A percentile compares a stretch with the other conserved stretches of the same genome.
phyloP scores from a whole-genome alignment of 371 early-diverging fungal genomes.

The Saksenaea oblongispora region DNA sequence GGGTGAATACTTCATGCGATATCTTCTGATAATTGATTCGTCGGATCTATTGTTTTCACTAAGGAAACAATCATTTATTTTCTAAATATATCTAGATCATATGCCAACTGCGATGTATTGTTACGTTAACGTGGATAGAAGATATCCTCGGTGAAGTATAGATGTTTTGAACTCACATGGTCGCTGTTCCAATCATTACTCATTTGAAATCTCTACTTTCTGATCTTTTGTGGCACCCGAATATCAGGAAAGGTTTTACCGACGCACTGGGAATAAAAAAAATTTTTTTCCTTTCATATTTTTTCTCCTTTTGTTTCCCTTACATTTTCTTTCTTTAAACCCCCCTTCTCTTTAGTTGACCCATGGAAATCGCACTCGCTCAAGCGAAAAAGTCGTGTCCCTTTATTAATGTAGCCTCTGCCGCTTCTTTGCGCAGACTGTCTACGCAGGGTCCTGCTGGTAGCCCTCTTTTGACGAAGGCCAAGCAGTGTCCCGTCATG shows the following conservation, averaged over 20 bases:
- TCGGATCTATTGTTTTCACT: too few relatives aligned
- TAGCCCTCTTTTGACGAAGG: constrained; percentile 72
- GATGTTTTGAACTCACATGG: too few relatives aligned
- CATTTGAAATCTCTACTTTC: too few relatives aligned
- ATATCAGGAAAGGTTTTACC: not conserved
- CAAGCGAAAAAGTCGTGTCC: constrained; percentile 76
- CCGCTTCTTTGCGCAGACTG: constrained; percentile 76
- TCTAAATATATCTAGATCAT: too few relatives aligned
- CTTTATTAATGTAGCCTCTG: constrained; percentile 80
- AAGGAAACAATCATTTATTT: too few relatives aligned
- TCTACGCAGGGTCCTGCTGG: constrained; percentile 38
- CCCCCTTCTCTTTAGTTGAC: constrained; percentile 11
- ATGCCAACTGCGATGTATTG: too few relatives aligned
- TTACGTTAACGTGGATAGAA: too few relatives aligned
- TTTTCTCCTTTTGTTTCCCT: constrained; percentile 14
- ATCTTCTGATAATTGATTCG: too few relatives aligned
- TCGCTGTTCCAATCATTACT: too few relatives aligned
- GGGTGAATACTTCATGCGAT: too few relatives aligned
- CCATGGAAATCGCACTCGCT: constrained; percentile 59
- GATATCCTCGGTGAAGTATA: too few relatives aligned
- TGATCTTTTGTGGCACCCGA: not conserved
- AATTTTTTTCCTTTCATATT: constrained; percentile 7
- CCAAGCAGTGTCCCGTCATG: constrained; percentile 92
- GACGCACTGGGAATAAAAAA: not conserved
- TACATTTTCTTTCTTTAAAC: constrained; percentile 12